A percentile compares a stretch with the other conserved stretches of the same genome.
These are phyloP conservation scores for Eucalyptus shirleyi DNA, from an alignment of 345 rosid species.

Conservation along the genomic window DNA sequence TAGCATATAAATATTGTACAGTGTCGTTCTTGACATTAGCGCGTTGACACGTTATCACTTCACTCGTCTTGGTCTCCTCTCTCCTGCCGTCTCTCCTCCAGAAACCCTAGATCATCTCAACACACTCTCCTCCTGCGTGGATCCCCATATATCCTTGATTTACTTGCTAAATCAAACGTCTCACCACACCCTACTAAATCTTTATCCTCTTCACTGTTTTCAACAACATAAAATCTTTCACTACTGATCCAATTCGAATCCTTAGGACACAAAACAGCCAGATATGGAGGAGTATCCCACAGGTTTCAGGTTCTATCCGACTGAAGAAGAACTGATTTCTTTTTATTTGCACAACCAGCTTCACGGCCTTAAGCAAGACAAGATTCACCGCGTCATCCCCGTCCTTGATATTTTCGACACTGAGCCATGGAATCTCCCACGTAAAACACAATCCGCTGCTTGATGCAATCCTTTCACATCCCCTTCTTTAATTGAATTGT, in stretches of 20 bases:
- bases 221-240: constrained; percentile 4
- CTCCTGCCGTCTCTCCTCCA: not conserved
- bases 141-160: not conserved
- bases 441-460: not conserved
- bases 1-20: not conserved
- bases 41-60: not conserved
- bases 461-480: not conserved
- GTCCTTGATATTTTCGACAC: not conserved
- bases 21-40: not conserved
- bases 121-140: not conserved
- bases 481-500: not conserved
- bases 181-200: not conserved
- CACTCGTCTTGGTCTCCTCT: not conserved
- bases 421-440: not conserved
- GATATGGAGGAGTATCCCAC: not conserved
- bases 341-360: not conserved
- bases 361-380: not conserved
- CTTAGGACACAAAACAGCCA: not conserved
- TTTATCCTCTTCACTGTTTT: not conserved
- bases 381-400: not conserved
- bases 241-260: not conserved
- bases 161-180: not conserved
- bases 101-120: not conserved
- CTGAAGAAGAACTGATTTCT: not conserved
- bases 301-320: not conserved